Evolutionary conservation across 805 yeast species (phyloP).

Genomic region (Saccharomycopsis sp.): DNA sequence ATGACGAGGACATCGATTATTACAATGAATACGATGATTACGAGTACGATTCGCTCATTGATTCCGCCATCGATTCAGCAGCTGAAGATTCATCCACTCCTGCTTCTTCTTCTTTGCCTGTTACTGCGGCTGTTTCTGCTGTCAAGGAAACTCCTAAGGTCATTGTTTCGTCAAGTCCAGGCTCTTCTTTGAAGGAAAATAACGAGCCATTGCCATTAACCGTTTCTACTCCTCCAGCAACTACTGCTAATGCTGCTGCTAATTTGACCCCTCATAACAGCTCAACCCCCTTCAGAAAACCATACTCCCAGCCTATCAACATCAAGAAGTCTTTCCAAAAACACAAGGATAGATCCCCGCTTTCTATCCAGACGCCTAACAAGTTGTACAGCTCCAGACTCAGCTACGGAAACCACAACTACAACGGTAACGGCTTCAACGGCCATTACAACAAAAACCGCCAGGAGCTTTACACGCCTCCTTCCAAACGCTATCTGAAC

Average conservation of each 20-base stretch:
- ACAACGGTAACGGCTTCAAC: slow-evolving; percentile 23
- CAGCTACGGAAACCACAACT: neutral
- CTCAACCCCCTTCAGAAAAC: neutral
- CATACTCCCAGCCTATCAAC: slow-evolving; percentile 24
- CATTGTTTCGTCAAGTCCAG: too few species aligned
- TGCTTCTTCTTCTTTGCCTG: slow-evolving; percentile 18
- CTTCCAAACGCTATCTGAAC: slow-evolving; percentile 33
- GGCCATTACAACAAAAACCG: slow-evolving; percentile 40
- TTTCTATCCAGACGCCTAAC: slow-evolving; percentile 58
- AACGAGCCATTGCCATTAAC: slow-evolving; percentile 27
- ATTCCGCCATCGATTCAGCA: slow-evolving; percentile 1
- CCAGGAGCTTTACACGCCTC: slow-evolving; percentile 74
- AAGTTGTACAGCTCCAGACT: slow-evolving; percentile 4
- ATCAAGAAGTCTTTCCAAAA: slow-evolving; percentile 25
- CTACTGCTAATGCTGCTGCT: slow-evolving; percentile 11
- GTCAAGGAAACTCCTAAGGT: slow-evolving; percentile 16
- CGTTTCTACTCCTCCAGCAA: slow-evolving; percentile 27
- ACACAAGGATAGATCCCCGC: slow-evolving; percentile 43
- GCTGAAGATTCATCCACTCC: slow-evolving; percentile 24
- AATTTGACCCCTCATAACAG: neutral
- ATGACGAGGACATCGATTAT: slow-evolving; percentile 55
- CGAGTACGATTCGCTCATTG: slow-evolving; percentile 12
- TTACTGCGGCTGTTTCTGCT: neutral
- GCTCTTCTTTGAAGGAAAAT: neutral
- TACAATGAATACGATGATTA: slow-evolving; percentile 36